Conservation (phyloP, 176 grass and related monocot species). For the Paspalum vaginatum region DNA sequence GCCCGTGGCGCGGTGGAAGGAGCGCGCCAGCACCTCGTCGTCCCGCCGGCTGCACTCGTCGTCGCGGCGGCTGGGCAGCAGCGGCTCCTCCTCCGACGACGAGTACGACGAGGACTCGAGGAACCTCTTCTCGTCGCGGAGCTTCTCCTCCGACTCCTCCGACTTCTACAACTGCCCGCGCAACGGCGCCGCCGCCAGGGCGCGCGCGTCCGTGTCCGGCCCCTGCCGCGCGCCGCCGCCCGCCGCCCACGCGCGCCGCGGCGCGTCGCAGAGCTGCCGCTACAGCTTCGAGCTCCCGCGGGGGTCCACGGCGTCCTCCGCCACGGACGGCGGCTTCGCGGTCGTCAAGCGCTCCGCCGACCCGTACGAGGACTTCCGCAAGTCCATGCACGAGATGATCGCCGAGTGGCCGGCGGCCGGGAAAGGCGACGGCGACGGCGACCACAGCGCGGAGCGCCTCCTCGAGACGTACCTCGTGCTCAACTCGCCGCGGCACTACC, state of each 20-base stretch:
- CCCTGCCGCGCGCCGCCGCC: conserved; percentile 36
- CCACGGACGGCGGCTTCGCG: conserved; percentile 58
- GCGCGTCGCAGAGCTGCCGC: conserved; percentile 50
- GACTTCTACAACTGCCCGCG: conserved; percentile 68
- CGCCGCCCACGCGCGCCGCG: background rate
- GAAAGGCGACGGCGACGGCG: conserved; percentile 8
- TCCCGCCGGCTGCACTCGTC: conserved; percentile 35
- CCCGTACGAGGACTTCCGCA: conserved; percentile 85
- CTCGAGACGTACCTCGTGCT: conserved; percentile 79
- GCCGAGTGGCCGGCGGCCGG: conserved; percentile 41
- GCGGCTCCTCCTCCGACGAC: conserved; percentile 54
- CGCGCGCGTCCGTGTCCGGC: conserved; percentile 52
- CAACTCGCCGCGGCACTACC: conserved; percentile 83
- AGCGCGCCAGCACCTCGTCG: background rate
- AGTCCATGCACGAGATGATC: conserved; percentile 93
- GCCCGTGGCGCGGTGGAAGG: conserved; percentile 37
- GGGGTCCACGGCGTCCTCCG: conserved; percentile 21
- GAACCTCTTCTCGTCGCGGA: conserved; percentile 74
- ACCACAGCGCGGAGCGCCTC: conserved; percentile 51
- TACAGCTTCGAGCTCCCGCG: conserved; percentile 54
- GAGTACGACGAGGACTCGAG: conserved; percentile 59
- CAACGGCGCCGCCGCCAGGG: background rate
- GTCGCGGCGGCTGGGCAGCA: conserved; percentile 43
- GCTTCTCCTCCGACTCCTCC: conserved; percentile 80
- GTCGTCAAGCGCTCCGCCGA: conserved; percentile 74